Evolutionary conservation across 192 early-diverging fungal species (phyloP).

Genomic region (Powellomyces hirtus): DNA sequence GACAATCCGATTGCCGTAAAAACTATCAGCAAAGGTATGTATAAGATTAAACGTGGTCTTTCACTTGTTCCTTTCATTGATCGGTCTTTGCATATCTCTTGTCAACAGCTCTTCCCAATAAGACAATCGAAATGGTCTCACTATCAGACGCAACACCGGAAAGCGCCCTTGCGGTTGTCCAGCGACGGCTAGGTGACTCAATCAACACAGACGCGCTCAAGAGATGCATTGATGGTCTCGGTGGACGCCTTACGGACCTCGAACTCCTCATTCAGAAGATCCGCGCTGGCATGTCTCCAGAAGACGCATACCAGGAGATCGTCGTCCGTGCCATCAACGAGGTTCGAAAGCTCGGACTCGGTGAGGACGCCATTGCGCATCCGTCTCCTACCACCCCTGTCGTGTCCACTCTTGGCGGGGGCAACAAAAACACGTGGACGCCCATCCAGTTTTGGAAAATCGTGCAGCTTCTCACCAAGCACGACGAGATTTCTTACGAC

Average conservation of each 20-base stretch:
- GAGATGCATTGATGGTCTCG: constrained; percentile 65
- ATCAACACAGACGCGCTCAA: constrained; percentile 1
- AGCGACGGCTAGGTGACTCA: constrained; percentile 42
- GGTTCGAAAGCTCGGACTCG: constrained; percentile 83
- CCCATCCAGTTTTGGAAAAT: constrained; percentile 91
- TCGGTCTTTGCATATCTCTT: not conserved
- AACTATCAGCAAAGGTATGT: constrained; percentile 66
- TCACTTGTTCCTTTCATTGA: not conserved
- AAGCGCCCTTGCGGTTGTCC: constrained; percentile 59
- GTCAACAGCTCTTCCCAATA: constrained; percentile 60
- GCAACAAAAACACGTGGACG: constrained; percentile 64
- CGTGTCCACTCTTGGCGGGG: constrained; percentile 2
- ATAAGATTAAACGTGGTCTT: too few species aligned
- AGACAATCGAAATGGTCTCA: constrained; percentile 63
- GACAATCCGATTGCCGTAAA: constrained; percentile 64
- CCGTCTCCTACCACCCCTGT: not conserved
- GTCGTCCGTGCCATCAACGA: constrained; percentile 76
- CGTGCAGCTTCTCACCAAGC: constrained; percentile 65
- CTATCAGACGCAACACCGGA: constrained; percentile 72
- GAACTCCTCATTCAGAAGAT: constrained; percentile 89
- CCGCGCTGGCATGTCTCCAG: constrained; percentile 55
- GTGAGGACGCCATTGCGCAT: constrained; percentile 50
- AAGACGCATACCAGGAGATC: constrained; percentile 81
- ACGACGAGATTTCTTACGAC: constrained; percentile 76
- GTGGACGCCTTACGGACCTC: constrained; percentile 89